These are phyloP conservation scores for Colletotrichum sp. DNA, from an alignment of 2,329 filamentous ascomycete genomes.

Conservation along the genomic window DNA sequence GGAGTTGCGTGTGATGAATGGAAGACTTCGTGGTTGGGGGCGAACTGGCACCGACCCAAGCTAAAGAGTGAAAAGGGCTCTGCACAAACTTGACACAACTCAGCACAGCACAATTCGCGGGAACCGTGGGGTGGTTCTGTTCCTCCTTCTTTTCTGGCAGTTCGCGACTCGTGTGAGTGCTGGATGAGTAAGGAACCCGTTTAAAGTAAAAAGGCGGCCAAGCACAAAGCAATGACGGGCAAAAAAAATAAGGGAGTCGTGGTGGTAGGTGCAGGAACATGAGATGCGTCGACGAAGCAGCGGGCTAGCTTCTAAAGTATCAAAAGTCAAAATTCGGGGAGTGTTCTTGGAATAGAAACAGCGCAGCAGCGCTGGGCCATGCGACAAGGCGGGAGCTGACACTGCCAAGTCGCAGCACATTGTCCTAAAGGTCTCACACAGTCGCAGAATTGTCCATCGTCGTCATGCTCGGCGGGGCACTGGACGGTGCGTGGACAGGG, in stretches of 20 bases:
- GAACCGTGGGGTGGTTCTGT: not conserved
- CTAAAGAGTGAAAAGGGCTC: not conserved
- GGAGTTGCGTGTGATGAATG: conserved; percentile 12
- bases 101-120: not conserved
- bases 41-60: not conserved
- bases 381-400: conserved; percentile 14
- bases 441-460: conserved; percentile 16
- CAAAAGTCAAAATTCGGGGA: conserved; percentile 4
- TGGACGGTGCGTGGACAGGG: conserved; percentile 1
- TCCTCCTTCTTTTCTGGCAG: not conserved
- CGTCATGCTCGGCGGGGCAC: conserved; percentile 11
- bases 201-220: not conserved
- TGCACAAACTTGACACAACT: not conserved
- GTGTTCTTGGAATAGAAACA: conserved; percentile 16
- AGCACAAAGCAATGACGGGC: not conserved
- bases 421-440: conserved; percentile 15
- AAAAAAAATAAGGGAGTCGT: not conserved
- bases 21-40: not conserved
- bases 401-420: conserved; percentile 20
- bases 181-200: conserved; percentile 7
- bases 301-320: conserved; percentile 3
- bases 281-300: conserved; percentile 2
- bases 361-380: conserved; percentile 2
- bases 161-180: not conserved
- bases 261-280: not conserved